Evolutionary conservation across 1,284 basidiomycete genomes (phyloP), one percentile per base, ranked within the genome.

Genomic region (Exobasidium rhododendri): DNA sequence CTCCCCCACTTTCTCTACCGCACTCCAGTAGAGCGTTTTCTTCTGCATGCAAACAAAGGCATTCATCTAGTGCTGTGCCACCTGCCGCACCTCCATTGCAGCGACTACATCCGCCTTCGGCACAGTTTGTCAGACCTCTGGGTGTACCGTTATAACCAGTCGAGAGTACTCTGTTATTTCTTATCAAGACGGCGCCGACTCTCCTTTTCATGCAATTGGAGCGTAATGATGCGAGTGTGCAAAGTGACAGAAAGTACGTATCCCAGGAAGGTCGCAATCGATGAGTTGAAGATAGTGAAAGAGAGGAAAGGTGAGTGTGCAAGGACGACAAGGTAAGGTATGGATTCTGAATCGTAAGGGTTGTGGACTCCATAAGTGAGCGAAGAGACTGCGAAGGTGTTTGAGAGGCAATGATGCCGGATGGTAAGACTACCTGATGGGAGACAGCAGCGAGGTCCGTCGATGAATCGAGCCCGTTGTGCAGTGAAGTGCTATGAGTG

Each of bases 141-240:
- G 96, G 91, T 0, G 96, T 98, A 2, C 96, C 96, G 76, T 99
- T 99, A 81, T 99, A 99, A 83, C 96, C 96, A 0, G 96, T 97
- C n/a, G 91, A 87, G 43, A 98, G 83, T 56, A 99, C 90, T 28
- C 94, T 67, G 56, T 79, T 74, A 85, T 69, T 90, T 88, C 90
- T 85, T 30, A 97, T 92, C 44, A 97, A 83, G 17, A 97, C 87
- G 0, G 92, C 93, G 13, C 94, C 94, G 0, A 97, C 94, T 1
- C 96, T 86, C 3, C 96, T 87, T 79, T 99, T 99, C 94, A 97
- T 97, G 56, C 78, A 79, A 65, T 81, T 81, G 49, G 71, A 75
- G 5, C 80, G 79, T 43, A 75, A 59, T 2, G 73, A 75, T 5
- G 74, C 73, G 10, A 76, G 66, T 17, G 72, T 73, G 69, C 73